A percentile compares a stretch with the other conserved stretches of the same genome.
Evolutionary conservation across 2,329 filamentous ascomycete species (phyloP).

Genomic region (Aspergillus quadricinctus): DNA sequence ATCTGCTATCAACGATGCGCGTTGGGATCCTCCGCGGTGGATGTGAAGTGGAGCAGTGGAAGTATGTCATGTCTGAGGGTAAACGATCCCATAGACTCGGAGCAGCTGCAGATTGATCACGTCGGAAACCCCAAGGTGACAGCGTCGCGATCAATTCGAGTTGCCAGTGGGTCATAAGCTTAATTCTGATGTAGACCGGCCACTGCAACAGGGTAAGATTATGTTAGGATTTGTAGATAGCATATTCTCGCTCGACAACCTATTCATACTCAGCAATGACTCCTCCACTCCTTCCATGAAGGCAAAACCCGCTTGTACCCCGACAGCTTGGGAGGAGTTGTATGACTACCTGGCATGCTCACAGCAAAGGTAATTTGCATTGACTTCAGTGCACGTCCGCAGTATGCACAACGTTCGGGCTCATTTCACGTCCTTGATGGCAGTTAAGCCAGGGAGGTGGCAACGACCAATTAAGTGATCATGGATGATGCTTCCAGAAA

Average conservation of each 20-base stretch:
- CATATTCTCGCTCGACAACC: not conserved
- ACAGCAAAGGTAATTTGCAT: not conserved
- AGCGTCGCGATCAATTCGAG: not conserved
- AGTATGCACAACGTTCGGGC: not conserved
- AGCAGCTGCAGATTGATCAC: not conserved
- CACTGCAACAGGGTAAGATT: not conserved
- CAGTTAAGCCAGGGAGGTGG: too few relatives aligned
- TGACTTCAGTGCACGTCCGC: not conserved
- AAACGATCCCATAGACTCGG: not conserved
- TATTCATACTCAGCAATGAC: not conserved
- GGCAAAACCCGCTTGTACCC: not conserved
- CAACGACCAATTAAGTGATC: not conserved
- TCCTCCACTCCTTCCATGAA: not conserved
- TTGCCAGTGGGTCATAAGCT: not conserved
- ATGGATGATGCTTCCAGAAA: not conserved
- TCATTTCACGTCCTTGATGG: not conserved
- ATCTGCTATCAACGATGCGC: conserved; percentile 77
- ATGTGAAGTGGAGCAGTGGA: not conserved
- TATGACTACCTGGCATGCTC: too few relatives aligned
- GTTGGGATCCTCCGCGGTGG: conserved; percentile 46
- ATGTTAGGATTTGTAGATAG: not conserved
- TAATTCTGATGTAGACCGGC: not conserved
- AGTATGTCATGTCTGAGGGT: not conserved
- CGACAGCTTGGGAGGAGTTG: not conserved
- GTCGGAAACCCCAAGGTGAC: not conserved